These are phyloP conservation scores for Pseudopyrenochaeta lycopersici DNA, from an alignment of 2,329 filamentous ascomycete species.

Conservation along the genomic window DNA sequence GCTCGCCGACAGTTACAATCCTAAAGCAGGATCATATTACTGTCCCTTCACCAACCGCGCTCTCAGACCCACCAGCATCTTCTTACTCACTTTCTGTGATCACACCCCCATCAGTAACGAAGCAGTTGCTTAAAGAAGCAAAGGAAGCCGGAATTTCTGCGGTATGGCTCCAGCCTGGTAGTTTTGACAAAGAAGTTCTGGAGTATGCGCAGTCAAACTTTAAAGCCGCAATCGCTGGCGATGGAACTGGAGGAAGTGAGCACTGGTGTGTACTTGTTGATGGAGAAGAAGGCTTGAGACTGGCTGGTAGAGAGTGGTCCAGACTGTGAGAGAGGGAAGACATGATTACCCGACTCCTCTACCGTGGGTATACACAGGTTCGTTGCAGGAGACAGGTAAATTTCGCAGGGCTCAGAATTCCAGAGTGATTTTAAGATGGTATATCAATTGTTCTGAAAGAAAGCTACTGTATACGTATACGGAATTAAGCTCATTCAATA, in stretches of 20 bases:
- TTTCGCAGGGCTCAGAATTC: no score
- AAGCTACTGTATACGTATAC: background rate
- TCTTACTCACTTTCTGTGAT: slow-evolving; percentile 80
- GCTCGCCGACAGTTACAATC: slow-evolving; percentile 70
- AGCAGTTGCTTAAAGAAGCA: slow-evolving; percentile 78
- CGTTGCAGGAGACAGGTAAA: no score
- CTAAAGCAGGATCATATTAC: slow-evolving; percentile 68
- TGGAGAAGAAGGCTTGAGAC: slow-evolving; percentile 47
- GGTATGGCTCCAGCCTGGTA: slow-evolving; percentile 79
- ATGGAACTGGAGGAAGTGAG: slow-evolving; percentile 44
- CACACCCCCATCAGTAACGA: slow-evolving; percentile 82
- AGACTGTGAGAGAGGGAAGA: slow-evolving; percentile 29
- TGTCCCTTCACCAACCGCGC: slow-evolving; percentile 69
- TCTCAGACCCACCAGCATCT: slow-evolving; percentile 65
- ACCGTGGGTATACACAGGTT: background rate
- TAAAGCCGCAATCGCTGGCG: slow-evolving; percentile 69
- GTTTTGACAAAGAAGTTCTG: slow-evolving; percentile 79
- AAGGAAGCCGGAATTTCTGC: slow-evolving; percentile 73
- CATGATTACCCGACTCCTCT: background rate
- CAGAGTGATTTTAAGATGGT: background rate
- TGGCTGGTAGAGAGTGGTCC: slow-evolving; percentile 47
- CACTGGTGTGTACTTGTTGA: slow-evolving; percentile 55
- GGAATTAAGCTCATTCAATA: background rate
- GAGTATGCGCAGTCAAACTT: slow-evolving; percentile 75
- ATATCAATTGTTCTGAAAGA: no score